These are phyloP conservation scores for Ceratobasidium sp. DNA, from an alignment of 1,284 basidiomycete genomes.

Conservation along the genomic window DNA sequence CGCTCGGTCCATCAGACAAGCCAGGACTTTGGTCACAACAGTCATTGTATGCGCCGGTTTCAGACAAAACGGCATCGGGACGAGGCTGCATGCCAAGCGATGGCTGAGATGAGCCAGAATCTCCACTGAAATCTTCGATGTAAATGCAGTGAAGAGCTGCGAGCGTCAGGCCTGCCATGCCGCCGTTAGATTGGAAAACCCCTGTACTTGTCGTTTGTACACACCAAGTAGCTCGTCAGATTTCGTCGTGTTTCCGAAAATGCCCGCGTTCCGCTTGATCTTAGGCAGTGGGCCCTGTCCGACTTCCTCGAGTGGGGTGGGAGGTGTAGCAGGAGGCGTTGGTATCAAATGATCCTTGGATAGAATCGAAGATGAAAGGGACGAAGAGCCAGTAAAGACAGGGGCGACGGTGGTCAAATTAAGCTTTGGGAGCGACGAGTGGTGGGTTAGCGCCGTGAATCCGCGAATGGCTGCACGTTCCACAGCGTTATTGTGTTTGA, in stretches of 20 bases:
- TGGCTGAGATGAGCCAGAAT: not conserved
- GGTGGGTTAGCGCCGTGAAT: not conserved
- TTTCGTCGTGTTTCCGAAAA: conserved; percentile 23
- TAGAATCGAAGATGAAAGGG: not conserved
- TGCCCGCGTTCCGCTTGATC: conserved; percentile 10
- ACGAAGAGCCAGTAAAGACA: not conserved
- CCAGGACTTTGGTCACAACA: conserved; percentile 15
- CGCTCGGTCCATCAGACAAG: conserved; percentile 1
- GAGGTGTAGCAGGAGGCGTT: conserved; percentile 27
- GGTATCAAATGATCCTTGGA: too few species aligned
- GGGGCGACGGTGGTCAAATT: not conserved
- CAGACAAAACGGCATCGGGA: not conserved
- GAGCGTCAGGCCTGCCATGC: conserved; percentile 13
- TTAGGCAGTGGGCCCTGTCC: not conserved
- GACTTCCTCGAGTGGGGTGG: conserved; percentile 23
- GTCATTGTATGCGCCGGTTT: not conserved
- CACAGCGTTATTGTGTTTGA: conserved; percentile 22
- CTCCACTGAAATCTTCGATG: conserved; percentile 11
- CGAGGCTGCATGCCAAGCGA: not conserved
- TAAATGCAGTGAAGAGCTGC: conserved; percentile 34
- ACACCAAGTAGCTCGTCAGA: conserved; percentile 34
- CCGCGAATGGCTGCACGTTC: conserved; percentile 35
- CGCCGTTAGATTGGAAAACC: too few species aligned
- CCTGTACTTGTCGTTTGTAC: too few species aligned
- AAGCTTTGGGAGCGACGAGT: conserved; percentile 7